Evolutionary conservation across 2,329 filamentous ascomycete genomes (phyloP).

Genomic region (Cladosporium sp.): DNA sequence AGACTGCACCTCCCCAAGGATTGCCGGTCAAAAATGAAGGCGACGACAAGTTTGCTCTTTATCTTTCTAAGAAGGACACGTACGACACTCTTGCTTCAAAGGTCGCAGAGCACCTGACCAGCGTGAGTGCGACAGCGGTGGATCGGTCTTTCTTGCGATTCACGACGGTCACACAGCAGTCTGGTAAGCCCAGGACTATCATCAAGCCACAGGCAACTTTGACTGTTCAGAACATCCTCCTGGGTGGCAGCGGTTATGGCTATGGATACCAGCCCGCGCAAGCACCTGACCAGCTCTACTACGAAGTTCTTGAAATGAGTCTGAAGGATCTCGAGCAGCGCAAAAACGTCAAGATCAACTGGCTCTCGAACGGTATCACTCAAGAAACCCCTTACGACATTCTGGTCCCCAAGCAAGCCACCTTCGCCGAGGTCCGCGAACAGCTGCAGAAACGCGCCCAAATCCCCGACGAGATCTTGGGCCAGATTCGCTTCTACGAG

Average conservation of each 20-base stretch:
- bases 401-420: conserved; percentile 84
- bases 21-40: conserved; percentile 43
- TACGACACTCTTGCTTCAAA: conserved; percentile 87
- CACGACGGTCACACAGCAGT: conserved; percentile 77
- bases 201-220: conserved; percentile 73
- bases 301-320: conserved; percentile 92
- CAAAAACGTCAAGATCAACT: conserved; percentile 80
- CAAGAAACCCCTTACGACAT: conserved; percentile 88
- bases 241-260: conserved; percentile 64
- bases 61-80: conserved; percentile 81
- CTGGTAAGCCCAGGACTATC: conserved; percentile 73
- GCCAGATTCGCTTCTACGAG: conserved; percentile 79
- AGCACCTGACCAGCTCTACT: conserved; percentile 73
- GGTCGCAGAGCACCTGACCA: conserved; percentile 71
- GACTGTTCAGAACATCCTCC: conserved; percentile 77
- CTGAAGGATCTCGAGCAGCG: conserved; percentile 90
- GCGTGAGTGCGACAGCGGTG: conserved; percentile 48
- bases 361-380: conserved; percentile 84
- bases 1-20: conserved; percentile 46
- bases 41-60: conserved; percentile 71
- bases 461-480: conserved; percentile 72
- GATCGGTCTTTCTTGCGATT: conserved; percentile 88
- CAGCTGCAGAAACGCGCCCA: conserved; percentile 78
- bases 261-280: conserved; percentile 66
- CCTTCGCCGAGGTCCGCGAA: conserved; percentile 74